Evolutionary conservation across 2,329 filamentous ascomycete genomes (phyloP).

Genomic region (Sporothrix luriei): DNA sequence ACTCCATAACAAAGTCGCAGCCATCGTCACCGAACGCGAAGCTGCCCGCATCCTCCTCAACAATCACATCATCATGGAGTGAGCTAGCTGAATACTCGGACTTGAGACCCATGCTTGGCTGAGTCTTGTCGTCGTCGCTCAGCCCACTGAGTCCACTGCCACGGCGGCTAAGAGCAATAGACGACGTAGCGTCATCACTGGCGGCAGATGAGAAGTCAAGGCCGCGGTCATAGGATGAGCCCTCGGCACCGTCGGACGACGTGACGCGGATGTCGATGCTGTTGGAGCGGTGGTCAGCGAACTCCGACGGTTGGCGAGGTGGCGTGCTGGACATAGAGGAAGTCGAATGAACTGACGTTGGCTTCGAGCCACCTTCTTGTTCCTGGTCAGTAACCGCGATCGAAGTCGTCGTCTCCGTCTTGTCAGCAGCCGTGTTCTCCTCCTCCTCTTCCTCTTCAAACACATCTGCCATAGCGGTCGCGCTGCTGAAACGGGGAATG

Average conservation of each 20-base stretch:
- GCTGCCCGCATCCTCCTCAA: conserved; percentile 49
- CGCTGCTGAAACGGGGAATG: conserved; percentile 65
- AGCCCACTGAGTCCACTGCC: conserved; percentile 52
- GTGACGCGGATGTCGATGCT: conserved; percentile 38
- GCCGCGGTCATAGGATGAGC: conserved; percentile 3
- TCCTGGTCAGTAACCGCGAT: not conserved
- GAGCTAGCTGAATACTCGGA: conserved; percentile 55
- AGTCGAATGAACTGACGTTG: conserved; percentile 22
- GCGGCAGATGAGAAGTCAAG: conserved; percentile 25
- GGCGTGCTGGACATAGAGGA: conserved; percentile 29
- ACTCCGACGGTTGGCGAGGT: not conserved
- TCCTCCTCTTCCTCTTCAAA: conserved; percentile 82
- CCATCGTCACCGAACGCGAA: conserved; percentile 41
- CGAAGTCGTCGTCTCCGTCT: not conserved
- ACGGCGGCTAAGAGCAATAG: conserved; percentile 47
- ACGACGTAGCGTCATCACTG: conserved; percentile 35
- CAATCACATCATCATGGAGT: conserved; percentile 55
- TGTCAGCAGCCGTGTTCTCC: conserved; percentile 37
- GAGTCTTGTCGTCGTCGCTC: conserved; percentile 48
- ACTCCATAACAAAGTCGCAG: conserved; percentile 38
- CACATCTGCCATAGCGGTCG: conserved; percentile 79
- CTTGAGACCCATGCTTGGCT: conserved; percentile 47
- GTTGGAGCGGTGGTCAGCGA: conserved; percentile 22
- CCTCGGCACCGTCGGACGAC: conserved; percentile 26
- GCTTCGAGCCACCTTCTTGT: conserved; percentile 13